Evolutionary conservation across 2,329 filamentous ascomycete species (phyloP).

Genomic region (Neopestalotiopsis rosae): DNA sequence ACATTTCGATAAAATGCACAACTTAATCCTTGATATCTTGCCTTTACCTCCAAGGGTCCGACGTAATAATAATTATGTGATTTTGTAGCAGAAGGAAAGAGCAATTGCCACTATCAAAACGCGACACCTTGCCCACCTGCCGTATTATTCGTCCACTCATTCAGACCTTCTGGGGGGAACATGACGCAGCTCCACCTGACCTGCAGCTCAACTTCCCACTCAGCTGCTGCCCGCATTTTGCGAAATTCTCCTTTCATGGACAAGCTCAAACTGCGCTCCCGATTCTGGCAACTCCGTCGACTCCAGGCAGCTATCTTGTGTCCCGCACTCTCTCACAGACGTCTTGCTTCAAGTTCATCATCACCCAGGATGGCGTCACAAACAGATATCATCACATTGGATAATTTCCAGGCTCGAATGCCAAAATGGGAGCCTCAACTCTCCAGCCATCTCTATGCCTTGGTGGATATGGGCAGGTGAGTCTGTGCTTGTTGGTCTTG

Average conservation of each 20-base stretch:
- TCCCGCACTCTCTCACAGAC: background rate
- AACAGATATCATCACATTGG: conserved; percentile 54
- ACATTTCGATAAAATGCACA: background rate
- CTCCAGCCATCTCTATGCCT: conserved; percentile 57
- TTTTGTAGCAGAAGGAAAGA: background rate
- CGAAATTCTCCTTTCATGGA: background rate
- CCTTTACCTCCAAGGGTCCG: background rate
- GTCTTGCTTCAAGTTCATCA: background rate
- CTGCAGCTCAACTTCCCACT: conserved; percentile 12
- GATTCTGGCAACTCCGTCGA: background rate
- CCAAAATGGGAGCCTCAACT: conserved; percentile 53
- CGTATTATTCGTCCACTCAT: background rate
- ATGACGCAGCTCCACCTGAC: conserved; percentile 16
- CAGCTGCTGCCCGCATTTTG: conserved; percentile 5
- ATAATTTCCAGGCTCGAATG: conserved; percentile 55
- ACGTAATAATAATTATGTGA: background rate
- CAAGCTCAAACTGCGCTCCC: conserved; percentile 1
- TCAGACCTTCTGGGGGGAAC: background rate
- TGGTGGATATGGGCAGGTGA: conserved; percentile 65
- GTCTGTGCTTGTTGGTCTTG: conserved; percentile 32
- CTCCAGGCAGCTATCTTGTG: background rate
- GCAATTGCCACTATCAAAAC: background rate
- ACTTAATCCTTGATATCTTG: background rate
- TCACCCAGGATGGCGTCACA: conserved; percentile 35
- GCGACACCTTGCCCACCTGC: background rate